These are phyloP conservation scores for Pichiaceae sp. DNA, from an alignment of 1,139 yeast species.

Conservation along the genomic window DNA sequence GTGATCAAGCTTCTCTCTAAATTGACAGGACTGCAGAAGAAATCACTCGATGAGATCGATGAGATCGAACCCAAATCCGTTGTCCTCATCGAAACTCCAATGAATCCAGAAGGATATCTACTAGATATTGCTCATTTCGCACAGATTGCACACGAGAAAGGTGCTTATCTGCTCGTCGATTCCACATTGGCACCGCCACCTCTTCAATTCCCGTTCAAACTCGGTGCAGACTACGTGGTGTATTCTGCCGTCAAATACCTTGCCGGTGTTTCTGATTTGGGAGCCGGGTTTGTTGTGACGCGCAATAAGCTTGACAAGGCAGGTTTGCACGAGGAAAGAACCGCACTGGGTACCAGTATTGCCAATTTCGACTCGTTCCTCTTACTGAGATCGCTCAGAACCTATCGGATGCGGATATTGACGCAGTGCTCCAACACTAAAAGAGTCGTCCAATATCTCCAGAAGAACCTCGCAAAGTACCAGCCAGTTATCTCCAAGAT, in stretches of 20 bases:
- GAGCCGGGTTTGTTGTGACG: slow-evolving; percentile 75
- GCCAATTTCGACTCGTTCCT: slow-evolving; percentile 74
- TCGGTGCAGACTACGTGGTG: slow-evolving; percentile 78
- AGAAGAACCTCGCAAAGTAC: slow-evolving; percentile 36
- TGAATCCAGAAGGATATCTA: slow-evolving; percentile 77
- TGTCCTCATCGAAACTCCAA: slow-evolving; percentile 79
- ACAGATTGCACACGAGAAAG: slow-evolving; percentile 56
- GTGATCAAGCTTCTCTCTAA: slow-evolving; percentile 60
- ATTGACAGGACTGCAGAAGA: slow-evolving; percentile 47
- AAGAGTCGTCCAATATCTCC: slow-evolving; percentile 49
- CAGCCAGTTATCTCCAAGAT: slow-evolving; percentile 40
- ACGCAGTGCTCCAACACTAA: slow-evolving; percentile 63
- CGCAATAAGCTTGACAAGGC: slow-evolving; percentile 38
- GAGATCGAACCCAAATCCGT: slow-evolving; percentile 53
- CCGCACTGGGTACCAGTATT: slow-evolving; percentile 71
- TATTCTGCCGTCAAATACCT: slow-evolving; percentile 90
- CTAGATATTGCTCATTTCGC: slow-evolving; percentile 57
- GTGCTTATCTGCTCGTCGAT: slow-evolving; percentile 67
- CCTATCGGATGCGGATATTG: slow-evolving; percentile 63
- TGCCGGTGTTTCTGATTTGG: slow-evolving; percentile 86
- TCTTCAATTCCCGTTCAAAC: slow-evolving; percentile 67
- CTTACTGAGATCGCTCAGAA: slow-evolving; percentile 69
- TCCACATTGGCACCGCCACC: slow-evolving; percentile 95
- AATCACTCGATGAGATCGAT: slow-evolving; percentile 38
- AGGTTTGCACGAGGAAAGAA: slow-evolving; percentile 50